Conservation (phyloP, 2,329 filamentous ascomycete species). For the Aspergillus jensenii region DNA sequence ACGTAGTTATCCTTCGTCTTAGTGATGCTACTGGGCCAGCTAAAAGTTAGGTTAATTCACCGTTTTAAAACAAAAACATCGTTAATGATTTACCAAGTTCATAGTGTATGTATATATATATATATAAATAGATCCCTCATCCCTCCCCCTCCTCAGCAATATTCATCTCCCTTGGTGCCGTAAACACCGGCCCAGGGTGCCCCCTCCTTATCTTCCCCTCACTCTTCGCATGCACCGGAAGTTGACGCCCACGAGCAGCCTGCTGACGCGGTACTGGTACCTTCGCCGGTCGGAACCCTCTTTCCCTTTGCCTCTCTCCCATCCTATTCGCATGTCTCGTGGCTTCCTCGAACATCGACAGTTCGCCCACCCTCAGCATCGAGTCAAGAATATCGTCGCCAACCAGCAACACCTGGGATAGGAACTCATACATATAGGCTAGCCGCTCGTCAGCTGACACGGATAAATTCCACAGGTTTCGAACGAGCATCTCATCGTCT, state of each 20-base stretch:
- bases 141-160: neutral
- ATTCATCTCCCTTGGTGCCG: neutral
- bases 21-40: too few relatives aligned
- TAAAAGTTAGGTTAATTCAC: too few relatives aligned
- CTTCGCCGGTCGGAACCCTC: neutral
- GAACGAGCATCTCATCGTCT: slow-evolving; percentile 15
- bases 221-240: neutral
- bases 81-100: too few relatives aligned
- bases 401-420: neutral
- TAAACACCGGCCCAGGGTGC: neutral
- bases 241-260: neutral
- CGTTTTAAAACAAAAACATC: too few relatives aligned
- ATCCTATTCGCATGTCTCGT: neutral
- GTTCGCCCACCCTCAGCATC: slow-evolving; percentile 6
- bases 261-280: neutral
- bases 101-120: neutral
- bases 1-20: too few relatives aligned
- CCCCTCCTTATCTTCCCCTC: neutral
- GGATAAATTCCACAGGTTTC: slow-evolving; percentile 13
- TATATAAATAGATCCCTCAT: neutral
- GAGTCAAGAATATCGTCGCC: slow-evolving; percentile 10
- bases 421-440: slow-evolving; percentile 8
- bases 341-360: slow-evolving; percentile 3
- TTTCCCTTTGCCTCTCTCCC: neutral
- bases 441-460: slow-evolving; percentile 4